Conservation (phyloP, 768 basidiomycete species). For the Trichaptum fuscoviolaceum region DNA sequence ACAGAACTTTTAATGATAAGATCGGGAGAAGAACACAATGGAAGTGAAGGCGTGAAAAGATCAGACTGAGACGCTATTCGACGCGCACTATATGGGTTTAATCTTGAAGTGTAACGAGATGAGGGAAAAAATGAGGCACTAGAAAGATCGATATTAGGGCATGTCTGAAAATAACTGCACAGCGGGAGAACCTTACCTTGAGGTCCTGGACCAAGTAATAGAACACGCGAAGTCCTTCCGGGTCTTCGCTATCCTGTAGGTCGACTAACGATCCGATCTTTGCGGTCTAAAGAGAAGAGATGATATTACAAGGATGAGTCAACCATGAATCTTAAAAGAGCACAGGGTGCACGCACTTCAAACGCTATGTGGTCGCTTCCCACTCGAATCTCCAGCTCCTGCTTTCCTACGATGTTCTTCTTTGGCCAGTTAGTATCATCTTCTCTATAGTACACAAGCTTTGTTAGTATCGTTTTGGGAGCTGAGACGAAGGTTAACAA, state of each 20-base stretch:
- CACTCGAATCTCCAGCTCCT: slow-evolving; percentile 92
- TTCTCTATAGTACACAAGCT: slow-evolving; percentile 53
- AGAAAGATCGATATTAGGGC: slow-evolving; percentile 9
- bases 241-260: slow-evolving; percentile 94
- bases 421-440: slow-evolving; percentile 99
- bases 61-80: not conserved
- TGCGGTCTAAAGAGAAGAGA: slow-evolving; percentile 63
- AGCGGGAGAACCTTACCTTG: slow-evolving; percentile 50
- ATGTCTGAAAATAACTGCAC: not conserved
- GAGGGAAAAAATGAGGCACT: slow-evolving; percentile 98
- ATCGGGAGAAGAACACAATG: not conserved
- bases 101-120: slow-evolving; percentile 99
- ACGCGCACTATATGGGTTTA: slow-evolving; percentile 76
- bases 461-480: not conserved
- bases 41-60: not conserved
- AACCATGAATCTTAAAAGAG: not conserved
- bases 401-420: slow-evolving; percentile 98
- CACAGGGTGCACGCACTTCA: slow-evolving; percentile 53
- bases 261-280: slow-evolving; percentile 97
- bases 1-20: slow-evolving; percentile 1
- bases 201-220: slow-evolving; percentile 99
- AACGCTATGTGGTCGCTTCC: slow-evolving; percentile 97
- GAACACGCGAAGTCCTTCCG: slow-evolving; percentile 95
- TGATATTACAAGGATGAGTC: not conserved
- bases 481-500: not conserved